A percentile compares a stretch with the other conserved stretches of the same genome.
phyloP scores from a whole-genome alignment of 345 rosid species.

The Aegle marmelos region DNA sequence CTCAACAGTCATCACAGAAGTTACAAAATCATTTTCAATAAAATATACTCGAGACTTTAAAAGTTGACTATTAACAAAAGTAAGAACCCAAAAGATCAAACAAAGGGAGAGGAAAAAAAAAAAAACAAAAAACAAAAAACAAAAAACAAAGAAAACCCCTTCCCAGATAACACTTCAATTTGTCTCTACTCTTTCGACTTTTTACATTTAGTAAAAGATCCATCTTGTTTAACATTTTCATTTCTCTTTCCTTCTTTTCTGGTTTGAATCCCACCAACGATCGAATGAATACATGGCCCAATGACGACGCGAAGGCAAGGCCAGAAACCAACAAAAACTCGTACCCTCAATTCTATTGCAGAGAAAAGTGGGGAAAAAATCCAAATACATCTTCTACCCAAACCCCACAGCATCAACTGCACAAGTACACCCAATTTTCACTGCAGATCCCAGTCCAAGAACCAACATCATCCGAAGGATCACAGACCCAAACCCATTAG shows the following conservation, averaged over 20 bases:
- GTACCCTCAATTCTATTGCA: slow-evolving; percentile 3
- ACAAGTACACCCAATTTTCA: not conserved
- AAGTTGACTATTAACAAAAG: not conserved
- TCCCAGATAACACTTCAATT: not conserved
- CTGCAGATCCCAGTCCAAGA: not conserved
- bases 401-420: not conserved
- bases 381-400: not conserved
- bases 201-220: not conserved
- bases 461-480: not conserved
- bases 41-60: too few relatives aligned
- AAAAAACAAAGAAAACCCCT: too few relatives aligned
- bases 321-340: not conserved
- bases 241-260: not conserved
- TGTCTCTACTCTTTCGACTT: not conserved
- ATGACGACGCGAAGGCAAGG: not conserved
- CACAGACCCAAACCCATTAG: not conserved
- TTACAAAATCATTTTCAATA: not conserved
- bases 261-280: not conserved
- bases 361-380: not conserved
- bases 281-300: not conserved
- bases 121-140: too few relatives aligned
- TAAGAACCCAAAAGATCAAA: not conserved
- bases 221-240: not conserved
- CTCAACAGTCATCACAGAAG: not conserved
- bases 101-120: not conserved